phyloP scores from a whole-genome alignment of 2,329 filamentous ascomycete genomes.

The Cladophialophora immunda region DNA sequence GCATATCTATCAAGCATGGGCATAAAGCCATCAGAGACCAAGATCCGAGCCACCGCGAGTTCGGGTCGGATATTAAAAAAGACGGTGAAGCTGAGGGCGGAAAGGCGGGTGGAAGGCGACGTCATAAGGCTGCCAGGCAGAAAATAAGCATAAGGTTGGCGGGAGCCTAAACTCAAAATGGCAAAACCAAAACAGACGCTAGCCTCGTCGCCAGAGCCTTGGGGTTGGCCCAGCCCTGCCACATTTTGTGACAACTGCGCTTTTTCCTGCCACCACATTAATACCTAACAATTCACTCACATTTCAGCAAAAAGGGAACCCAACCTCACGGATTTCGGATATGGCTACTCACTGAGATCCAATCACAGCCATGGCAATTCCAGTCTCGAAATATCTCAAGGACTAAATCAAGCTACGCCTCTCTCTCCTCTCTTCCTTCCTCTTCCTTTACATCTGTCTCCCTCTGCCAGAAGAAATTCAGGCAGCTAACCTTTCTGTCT shows the following conservation, averaged over 20 bases:
- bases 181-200: slow-evolving; percentile 12
- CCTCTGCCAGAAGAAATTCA: slow-evolving; percentile 25
- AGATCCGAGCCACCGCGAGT: not conserved
- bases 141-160: slow-evolving; percentile 11
- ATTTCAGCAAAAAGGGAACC: slow-evolving; percentile 16
- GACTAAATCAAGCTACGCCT: slow-evolving; percentile 49
- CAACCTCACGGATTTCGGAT: slow-evolving; percentile 41
- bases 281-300: slow-evolving; percentile 27
- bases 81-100: not conserved
- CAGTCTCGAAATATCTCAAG: slow-evolving; percentile 35
- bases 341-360: slow-evolving; percentile 31
- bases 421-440: slow-evolving; percentile 45
- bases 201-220: slow-evolving; percentile 3
- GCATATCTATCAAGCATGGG: not conserved
- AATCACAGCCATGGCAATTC: slow-evolving; percentile 30
- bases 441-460: slow-evolving; percentile 38
- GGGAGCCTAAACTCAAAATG: slow-evolving; percentile 14
- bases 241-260: slow-evolving; percentile 12
- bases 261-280: slow-evolving; percentile 32
- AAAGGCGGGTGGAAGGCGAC: not conserved
- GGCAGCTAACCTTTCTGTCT: slow-evolving; percentile 30
- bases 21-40: not conserved
- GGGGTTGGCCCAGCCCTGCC: slow-evolving; percentile 8
- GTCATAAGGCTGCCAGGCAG: slow-evolving; percentile 16
- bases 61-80: not conserved